Conservation (phyloP, 1,284 basidiomycete genomes). For the Cerioporus squamosus region DNA sequence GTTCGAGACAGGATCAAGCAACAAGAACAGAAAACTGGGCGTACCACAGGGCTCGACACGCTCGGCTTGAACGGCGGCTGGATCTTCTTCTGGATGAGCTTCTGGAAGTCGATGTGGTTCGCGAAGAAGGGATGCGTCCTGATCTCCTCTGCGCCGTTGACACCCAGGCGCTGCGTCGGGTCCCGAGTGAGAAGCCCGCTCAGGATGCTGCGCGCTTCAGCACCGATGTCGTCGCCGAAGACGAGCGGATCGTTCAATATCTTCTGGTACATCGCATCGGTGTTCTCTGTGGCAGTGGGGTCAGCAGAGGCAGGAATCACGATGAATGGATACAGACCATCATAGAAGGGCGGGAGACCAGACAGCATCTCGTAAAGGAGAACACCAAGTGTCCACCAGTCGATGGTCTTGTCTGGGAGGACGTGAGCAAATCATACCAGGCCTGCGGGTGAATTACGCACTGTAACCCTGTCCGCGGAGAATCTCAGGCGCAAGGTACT, state of each 20-base stretch:
- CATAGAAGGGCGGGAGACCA: slow-evolving; percentile 95
- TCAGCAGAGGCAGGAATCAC: slow-evolving; percentile 1
- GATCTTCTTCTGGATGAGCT: slow-evolving; percentile 90
- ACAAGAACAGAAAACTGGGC: too few species aligned
- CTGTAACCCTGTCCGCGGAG: slow-evolving; percentile 94
- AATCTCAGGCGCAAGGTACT: slow-evolving; percentile 96
- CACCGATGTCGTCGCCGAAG: slow-evolving; percentile 88
- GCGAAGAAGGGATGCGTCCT: slow-evolving; percentile 95
- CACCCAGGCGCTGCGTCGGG: slow-evolving; percentile 83
- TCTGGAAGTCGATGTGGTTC: slow-evolving; percentile 91
- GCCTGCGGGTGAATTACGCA: slow-evolving; percentile 35
- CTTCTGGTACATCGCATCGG: slow-evolving; percentile 97
- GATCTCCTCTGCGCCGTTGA: slow-evolving; percentile 95
- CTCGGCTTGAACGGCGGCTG: slow-evolving; percentile 99
- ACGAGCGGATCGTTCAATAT: slow-evolving; percentile 93
- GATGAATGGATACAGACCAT: slow-evolving; percentile 57
- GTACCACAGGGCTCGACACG: slow-evolving; percentile 78
- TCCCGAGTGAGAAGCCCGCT: slow-evolving; percentile 89
- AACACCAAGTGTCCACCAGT: slow-evolving; percentile 99
- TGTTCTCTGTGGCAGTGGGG: slow-evolving; percentile 64
- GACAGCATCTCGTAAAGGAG: slow-evolving; percentile 97
- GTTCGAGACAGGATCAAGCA: background rate
- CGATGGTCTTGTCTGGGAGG: slow-evolving; percentile 85
- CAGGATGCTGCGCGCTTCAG: slow-evolving; percentile 87
- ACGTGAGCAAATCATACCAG: slow-evolving; percentile 29